Percentiles rank a stretch among this genome's conserved stretches.
These are phyloP conservation scores for Lactarius pseudohatsudake DNA, from an alignment of 768 basidiomycete genomes.

Conservation along the genomic window DNA sequence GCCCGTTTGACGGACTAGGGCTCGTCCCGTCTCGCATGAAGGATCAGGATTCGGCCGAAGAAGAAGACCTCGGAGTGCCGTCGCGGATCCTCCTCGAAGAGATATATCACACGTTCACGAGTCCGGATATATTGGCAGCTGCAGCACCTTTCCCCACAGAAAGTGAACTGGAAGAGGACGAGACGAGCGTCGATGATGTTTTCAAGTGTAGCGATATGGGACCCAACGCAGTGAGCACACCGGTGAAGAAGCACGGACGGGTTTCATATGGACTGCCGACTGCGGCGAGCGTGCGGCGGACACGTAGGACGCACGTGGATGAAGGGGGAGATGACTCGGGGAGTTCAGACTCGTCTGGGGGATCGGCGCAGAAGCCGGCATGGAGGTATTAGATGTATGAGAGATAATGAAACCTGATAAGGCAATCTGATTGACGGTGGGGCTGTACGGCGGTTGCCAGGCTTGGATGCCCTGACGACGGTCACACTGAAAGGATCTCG, in stretches of 20 bases:
- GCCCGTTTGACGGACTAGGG: conserved; percentile 27
- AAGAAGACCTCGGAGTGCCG: conserved; percentile 24
- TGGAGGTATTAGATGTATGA: conserved; percentile 22
- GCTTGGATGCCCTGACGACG: conserved; percentile 12
- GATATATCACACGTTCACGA: conserved; percentile 29
- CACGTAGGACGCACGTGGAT: background rate
- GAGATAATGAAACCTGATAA: conserved; percentile 15
- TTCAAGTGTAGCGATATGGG: conserved; percentile 18
- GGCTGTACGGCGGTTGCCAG: conserved; percentile 10
- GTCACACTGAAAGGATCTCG: background rate
- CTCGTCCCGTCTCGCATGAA: conserved; percentile 23
- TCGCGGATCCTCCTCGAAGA: conserved; percentile 30
- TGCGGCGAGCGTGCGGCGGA: conserved; percentile 20
- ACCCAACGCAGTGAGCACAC: conserved; percentile 23
- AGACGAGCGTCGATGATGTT: conserved; percentile 18
- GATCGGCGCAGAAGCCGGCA: conserved; percentile 23
- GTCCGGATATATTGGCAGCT: conserved; percentile 12
- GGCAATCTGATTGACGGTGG: background rate
- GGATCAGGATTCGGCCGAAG: conserved; percentile 17
- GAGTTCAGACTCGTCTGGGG: conserved; percentile 19
- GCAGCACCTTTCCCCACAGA: conserved; percentile 20
- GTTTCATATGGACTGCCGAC: conserved; percentile 23
- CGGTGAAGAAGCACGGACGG: conserved; percentile 16
- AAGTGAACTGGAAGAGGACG: conserved; percentile 10
- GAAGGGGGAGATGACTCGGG: conserved; percentile 23